A percentile compares a stretch with the other conserved stretches of the same genome.
phyloP scores from a whole-genome alignment of 163 green algal genomes.

The Smithsoniella earleae region DNA sequence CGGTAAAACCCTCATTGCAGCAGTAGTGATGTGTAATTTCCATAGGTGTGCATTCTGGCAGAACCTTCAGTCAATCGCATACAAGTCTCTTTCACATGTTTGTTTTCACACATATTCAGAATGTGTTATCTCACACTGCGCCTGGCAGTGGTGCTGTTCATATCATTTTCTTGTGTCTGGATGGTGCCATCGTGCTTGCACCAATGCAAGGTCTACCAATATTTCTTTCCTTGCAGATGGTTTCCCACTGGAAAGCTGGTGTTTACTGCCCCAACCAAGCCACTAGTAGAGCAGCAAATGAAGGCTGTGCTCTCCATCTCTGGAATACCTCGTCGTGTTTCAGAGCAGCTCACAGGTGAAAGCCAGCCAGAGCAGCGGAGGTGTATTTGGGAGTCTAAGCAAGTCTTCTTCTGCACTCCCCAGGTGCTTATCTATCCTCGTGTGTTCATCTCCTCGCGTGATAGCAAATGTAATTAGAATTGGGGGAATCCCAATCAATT shows the following conservation, averaged over 20 bases:
- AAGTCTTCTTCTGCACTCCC: slow-evolving; percentile 84
- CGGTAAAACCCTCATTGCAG: slow-evolving; percentile 90
- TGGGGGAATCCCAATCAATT: too few species aligned
- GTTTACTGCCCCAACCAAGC: slow-evolving; percentile 87
- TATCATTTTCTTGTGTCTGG: too few species aligned
- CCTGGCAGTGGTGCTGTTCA: not conserved
- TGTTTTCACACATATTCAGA: slow-evolving; percentile 3
- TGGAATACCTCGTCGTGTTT: too few species aligned
- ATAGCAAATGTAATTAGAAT: too few species aligned
- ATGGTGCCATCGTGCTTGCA: too few species aligned
- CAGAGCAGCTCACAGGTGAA: slow-evolving; percentile 52
- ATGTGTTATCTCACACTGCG: not conserved
- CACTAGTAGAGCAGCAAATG: slow-evolving; percentile 85
- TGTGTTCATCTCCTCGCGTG: not conserved
- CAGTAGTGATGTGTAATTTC: slow-evolving; percentile 95
- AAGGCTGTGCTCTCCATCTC: too few species aligned
- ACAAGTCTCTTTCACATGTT: slow-evolving; percentile 11
- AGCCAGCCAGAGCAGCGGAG: slow-evolving; percentile 42
- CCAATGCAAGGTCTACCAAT: too few species aligned
- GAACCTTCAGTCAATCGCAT: not conserved
- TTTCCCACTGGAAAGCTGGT: slow-evolving; percentile 70
- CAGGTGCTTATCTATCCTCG: slow-evolving; percentile 36
- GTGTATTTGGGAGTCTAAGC: slow-evolving; percentile 58
- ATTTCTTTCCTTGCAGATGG: slow-evolving; percentile 18
- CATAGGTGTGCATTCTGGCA: slow-evolving; percentile 47